Evolutionary conservation across 148 eudicot species (phyloP), one percentile per base, ranked within the genome.

Genomic region (Agrostemma githago): DNA sequence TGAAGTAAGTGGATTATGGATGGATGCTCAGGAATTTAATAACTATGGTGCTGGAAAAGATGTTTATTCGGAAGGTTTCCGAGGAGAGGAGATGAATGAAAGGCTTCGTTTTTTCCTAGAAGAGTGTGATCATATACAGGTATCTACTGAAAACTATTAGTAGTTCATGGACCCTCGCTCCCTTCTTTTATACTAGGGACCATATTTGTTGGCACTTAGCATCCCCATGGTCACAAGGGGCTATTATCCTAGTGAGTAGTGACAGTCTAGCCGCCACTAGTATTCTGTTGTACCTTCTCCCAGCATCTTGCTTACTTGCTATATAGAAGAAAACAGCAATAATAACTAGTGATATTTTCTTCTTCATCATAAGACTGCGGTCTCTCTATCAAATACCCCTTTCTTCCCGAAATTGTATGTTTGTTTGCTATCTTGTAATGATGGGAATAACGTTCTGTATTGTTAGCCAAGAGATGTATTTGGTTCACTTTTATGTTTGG

Each of bases 71-170:
- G 87, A 85, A 81, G 83, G 85, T 80, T 66, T 66, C 43, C 85
- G 80, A 62, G 93, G 96, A 64, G 98, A 94, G 74, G 93, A 89
- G 79, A 83, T 94, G 41, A 83, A 71, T 76, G 90, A 90, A 39
- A 88, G 93, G 83, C 96, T 94, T 77, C 97, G 97, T 6, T 92
- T 89, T 77, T 94, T 94, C 77, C 68, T 88, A 15, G 98, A 94
- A 87, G 98, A 91, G 79, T 87, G 96, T 76, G 97, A 91, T 77
- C 96, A 82, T 82, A 78, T 90, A 74, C 98, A 91, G 98, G 98
- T 94, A 85, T 68, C 56, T 57, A 11, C 46, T 43, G 20, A 10
- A 48, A 48, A 10, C 57, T 56, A 40, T 65, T 15, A 54, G 34
- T 6, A 39, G 26, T 20, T n/a, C 19, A 17, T 59, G 62, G 62